Conservation (phyloP, 345 rosid genomes). For the Gossypium longicalyx region DNA sequence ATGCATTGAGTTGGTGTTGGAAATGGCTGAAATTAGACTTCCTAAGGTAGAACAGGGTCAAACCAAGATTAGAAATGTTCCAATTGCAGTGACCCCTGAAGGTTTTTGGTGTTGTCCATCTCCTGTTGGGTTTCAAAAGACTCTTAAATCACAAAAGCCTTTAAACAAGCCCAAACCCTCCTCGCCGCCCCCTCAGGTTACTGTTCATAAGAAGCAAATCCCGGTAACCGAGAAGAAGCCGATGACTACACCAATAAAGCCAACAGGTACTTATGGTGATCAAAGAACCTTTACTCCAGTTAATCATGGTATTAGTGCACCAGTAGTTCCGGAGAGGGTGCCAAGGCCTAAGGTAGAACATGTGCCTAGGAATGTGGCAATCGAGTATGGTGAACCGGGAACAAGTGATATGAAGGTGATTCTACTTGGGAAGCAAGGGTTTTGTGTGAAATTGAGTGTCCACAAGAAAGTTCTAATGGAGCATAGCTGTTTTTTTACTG, state of each 20-base stretch:
- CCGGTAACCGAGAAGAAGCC: constrained; percentile 52
- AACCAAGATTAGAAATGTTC: constrained; percentile 80
- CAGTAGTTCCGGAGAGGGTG: constrained; percentile 54
- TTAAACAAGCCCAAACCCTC: constrained; percentile 61
- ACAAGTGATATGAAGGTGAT: constrained; percentile 83
- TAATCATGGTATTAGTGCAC: constrained; percentile 32
- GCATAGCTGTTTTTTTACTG: constrained; percentile 66
- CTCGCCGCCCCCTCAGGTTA: constrained; percentile 52
- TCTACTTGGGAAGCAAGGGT: constrained; percentile 84
- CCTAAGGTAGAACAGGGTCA: constrained; percentile 71
- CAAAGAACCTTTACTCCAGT: constrained; percentile 33
- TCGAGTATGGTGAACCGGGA: constrained; percentile 92
- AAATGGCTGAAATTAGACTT: constrained; percentile 85
- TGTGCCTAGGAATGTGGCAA: constrained; percentile 82
- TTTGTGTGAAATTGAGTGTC: constrained; percentile 87
- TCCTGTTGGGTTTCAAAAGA: constrained; percentile 87
- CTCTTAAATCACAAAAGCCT: constrained; percentile 57
- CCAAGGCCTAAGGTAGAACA: constrained; percentile 69
- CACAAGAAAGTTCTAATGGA: constrained; percentile 72
- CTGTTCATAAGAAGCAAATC: constrained; percentile 42
- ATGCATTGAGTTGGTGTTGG: constrained; percentile 27
- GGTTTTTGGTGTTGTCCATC: constrained; percentile 99
- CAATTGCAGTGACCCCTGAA: constrained; percentile 95
- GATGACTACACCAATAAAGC: constrained; percentile 44
- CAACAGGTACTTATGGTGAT: constrained; percentile 49